Evolutionary conservation across 768 basidiomycete genomes (phyloP).

Genomic region (Asterophora lycoperdoides): DNA sequence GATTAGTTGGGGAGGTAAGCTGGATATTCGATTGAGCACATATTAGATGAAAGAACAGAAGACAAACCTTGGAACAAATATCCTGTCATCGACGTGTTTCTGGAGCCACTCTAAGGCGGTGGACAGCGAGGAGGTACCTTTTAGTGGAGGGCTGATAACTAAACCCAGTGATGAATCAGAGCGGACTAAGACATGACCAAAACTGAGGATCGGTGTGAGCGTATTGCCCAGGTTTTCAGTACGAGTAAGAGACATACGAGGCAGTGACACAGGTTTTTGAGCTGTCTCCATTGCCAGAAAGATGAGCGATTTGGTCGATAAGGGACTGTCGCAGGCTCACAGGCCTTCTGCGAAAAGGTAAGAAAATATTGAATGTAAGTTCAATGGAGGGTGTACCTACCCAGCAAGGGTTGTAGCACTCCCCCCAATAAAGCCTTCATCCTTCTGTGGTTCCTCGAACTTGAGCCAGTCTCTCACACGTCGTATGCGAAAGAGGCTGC

Average conservation of each 20-base stretch:
- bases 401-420: conserved; percentile 29
- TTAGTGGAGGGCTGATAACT: conserved; percentile 45
- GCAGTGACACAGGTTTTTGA: conserved; percentile 30
- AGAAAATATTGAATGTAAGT: neutral
- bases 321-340: conserved; percentile 11
- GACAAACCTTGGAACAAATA: conserved; percentile 53
- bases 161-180: conserved; percentile 29
- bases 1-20: conserved; percentile 35
- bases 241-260: conserved; percentile 30
- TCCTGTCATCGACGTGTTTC: conserved; percentile 22
- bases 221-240: neutral
- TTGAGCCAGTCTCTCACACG: conserved; percentile 60
- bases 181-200: conserved; percentile 58
- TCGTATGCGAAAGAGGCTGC: conserved; percentile 53
- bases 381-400: conserved; percentile 29
- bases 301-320: conserved; percentile 3
- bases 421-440: conserved; percentile 35
- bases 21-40: conserved; percentile 16
- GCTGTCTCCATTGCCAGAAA: neutral
- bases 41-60: neutral
- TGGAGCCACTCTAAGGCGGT: conserved; percentile 45
- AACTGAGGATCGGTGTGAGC: conserved; percentile 30
- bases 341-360: neutral
- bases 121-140: conserved; percentile 34
- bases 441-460: conserved; percentile 31